Conservation (phyloP, 371 early-diverging fungal species). For the Nosema muscidifuracis region DNA sequence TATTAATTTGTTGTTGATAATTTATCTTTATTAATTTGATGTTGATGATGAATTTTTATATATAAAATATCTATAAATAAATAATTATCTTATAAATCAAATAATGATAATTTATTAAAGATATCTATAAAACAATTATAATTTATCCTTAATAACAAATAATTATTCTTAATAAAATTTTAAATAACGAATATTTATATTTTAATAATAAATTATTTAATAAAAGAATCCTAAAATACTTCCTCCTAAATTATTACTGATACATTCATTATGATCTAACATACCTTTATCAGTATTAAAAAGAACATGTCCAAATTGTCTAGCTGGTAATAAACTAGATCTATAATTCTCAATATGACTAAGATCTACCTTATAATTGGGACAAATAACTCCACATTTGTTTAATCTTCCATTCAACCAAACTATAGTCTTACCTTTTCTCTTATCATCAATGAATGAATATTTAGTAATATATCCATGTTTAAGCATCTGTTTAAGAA, state of each 20-base stretch:
- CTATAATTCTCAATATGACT: constrained; percentile 90
- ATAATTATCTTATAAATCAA: no score
- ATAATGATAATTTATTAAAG: no score
- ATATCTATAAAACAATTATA: no score
- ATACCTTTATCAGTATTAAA: constrained; percentile 95
- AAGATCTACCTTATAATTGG: constrained; percentile 91
- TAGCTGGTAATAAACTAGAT: constrained; percentile 89
- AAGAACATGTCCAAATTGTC: constrained; percentile 95
- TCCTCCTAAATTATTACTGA: constrained; percentile 83
- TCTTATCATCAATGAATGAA: constrained; percentile 93
- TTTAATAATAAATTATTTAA: constrained; percentile 58
- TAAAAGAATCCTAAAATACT: constrained; percentile 91
- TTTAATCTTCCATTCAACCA: constrained; percentile 95
- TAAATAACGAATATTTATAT: no score
- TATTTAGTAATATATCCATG: constrained; percentile 97
- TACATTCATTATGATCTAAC: constrained; percentile 98
- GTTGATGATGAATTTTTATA: no score
- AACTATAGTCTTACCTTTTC: constrained; percentile 93
- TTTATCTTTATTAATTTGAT: no score
- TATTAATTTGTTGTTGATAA: no score
- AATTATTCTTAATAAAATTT: no score
- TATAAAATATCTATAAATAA: no score
- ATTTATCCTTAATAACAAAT: no score
- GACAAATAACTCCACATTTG: constrained; percentile 99
- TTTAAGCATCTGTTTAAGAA: constrained; percentile 95